phyloP scores from a whole-genome alignment of 306 rosid species.

The Trifolium subterraneum region DNA sequence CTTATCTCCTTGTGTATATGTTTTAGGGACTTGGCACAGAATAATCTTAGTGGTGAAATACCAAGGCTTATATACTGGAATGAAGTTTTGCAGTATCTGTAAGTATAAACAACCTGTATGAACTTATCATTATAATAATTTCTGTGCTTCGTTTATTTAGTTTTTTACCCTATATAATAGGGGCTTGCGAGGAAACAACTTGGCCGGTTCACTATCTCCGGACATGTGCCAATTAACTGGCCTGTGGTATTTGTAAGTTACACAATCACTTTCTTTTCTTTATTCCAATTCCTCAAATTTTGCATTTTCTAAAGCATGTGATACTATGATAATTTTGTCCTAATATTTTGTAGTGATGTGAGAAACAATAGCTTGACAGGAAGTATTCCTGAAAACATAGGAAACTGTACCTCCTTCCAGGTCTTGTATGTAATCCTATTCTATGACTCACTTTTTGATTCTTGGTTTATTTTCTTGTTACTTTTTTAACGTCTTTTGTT shows the following conservation, averaged over 20 bases:
- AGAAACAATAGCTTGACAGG: constrained; percentile 94
- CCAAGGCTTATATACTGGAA: constrained; percentile 99
- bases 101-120: constrained; percentile 49
- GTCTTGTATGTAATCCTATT: constrained; percentile 82
- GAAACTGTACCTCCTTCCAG: constrained; percentile 97
- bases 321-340: neutral
- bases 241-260: constrained; percentile 96
- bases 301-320: constrained; percentile 4
- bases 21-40: constrained; percentile 87
- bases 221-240: constrained; percentile 97
- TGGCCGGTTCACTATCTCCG: constrained; percentile 85
- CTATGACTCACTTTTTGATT: neutral
- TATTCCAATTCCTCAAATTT: neutral
- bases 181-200: constrained; percentile 92
- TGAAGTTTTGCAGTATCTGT: constrained; percentile 97
- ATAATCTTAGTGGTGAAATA: constrained; percentile 92
- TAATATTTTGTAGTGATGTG: constrained; percentile 74
- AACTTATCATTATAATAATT: neutral
- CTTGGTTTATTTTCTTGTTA: constrained; percentile 1
- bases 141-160: neutral
- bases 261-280: constrained; percentile 8
- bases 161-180: constrained; percentile 41
- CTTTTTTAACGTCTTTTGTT: constrained; percentile 23
- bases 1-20: constrained; percentile 3
- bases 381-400: constrained; percentile 80